Conservation (phyloP, 2,329 filamentous ascomycete species). For the Beauveria rudraprayagi region DNA sequence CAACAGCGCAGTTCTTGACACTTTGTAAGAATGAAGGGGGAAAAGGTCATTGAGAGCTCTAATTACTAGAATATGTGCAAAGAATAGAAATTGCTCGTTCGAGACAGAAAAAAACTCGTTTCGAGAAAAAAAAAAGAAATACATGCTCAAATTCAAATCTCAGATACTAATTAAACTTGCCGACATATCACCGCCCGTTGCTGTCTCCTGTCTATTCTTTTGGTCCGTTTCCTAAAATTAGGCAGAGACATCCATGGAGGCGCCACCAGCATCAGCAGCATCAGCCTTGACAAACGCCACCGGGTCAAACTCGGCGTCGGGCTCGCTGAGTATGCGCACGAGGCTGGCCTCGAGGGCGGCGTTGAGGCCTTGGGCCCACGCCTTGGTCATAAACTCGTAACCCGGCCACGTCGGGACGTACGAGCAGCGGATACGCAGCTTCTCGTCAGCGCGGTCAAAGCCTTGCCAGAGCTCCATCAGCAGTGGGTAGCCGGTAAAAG, state of each 20-base stretch:
- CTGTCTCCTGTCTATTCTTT: not conserved
- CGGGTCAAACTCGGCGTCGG: slow-evolving; percentile 8
- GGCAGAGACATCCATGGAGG: not conserved
- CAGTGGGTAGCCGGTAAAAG: slow-evolving; percentile 10
- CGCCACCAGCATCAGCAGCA: not conserved
- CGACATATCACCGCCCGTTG: not conserved
- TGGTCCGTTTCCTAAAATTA: not conserved
- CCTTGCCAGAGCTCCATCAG: slow-evolving; percentile 10
- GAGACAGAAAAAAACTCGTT: not conserved
- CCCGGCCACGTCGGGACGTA: slow-evolving; percentile 7
- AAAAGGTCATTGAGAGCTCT: not conserved
- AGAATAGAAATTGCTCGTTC: not conserved
- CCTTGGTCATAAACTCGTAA: slow-evolving; percentile 9
- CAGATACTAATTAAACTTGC: not conserved
- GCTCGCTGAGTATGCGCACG: slow-evolving; percentile 5
- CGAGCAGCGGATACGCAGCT: slow-evolving; percentile 7
- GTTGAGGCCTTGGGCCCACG: slow-evolving; percentile 8
- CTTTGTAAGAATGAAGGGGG: not conserved
- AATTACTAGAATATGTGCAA: not conserved
- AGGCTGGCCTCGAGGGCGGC: slow-evolving; percentile 8
- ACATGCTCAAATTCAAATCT: not conserved
- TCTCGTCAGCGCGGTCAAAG: not conserved
- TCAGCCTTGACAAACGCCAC: not conserved
- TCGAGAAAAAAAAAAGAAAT: not conserved
- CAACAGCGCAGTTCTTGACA: not conserved